Conservation (phyloP, 495 filamentous ascomycete genomes). For the Penicillium odoratum region DNA sequence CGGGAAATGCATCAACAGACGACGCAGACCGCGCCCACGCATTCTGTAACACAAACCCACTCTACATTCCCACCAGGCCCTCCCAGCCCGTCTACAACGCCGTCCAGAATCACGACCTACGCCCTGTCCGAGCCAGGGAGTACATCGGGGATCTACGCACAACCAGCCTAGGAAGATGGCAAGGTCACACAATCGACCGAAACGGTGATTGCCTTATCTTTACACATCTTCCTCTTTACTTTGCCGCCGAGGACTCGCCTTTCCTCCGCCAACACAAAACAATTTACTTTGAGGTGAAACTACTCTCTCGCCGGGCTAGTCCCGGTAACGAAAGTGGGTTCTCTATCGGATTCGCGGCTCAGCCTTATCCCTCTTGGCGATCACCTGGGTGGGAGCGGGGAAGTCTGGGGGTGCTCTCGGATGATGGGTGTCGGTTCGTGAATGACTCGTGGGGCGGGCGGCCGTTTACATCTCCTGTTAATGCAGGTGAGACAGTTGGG, state of each 20-base stretch:
- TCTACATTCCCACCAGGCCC: slow-evolving; percentile 56
- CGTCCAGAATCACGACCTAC: slow-evolving; percentile 45
- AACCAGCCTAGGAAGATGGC: slow-evolving; percentile 41
- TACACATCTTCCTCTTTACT: slow-evolving; percentile 74
- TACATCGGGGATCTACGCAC: slow-evolving; percentile 45
- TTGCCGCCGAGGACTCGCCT: slow-evolving; percentile 66
- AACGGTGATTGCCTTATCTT: slow-evolving; percentile 52
- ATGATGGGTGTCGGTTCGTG: slow-evolving; percentile 84
- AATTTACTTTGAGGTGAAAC: slow-evolving; percentile 78
- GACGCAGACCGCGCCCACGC: slow-evolving; percentile 71
- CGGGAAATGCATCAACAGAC: slow-evolving; percentile 69
- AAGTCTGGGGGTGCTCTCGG: slow-evolving; percentile 82
- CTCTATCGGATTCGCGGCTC: slow-evolving; percentile 74
- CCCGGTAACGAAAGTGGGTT: slow-evolving; percentile 58
- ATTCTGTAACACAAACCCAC: slow-evolving; percentile 67
- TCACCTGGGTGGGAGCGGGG: slow-evolving; percentile 90
- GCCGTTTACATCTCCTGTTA: slow-evolving; percentile 62
- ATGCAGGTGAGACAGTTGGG: slow-evolving; percentile 56
- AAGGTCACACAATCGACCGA: slow-evolving; percentile 39
- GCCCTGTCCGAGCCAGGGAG: slow-evolving; percentile 46
- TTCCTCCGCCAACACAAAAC: slow-evolving; percentile 55
- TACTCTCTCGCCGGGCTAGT: slow-evolving; percentile 47
- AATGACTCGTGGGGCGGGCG: slow-evolving; percentile 85
- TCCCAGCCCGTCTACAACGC: slow-evolving; percentile 37
- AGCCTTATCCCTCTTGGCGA: slow-evolving; percentile 84